Evolutionary conservation across 495 filamentous ascomycete genomes (phyloP), one percentile per base, ranked within the genome.

Genomic region (Acidiella bohemica): DNA sequence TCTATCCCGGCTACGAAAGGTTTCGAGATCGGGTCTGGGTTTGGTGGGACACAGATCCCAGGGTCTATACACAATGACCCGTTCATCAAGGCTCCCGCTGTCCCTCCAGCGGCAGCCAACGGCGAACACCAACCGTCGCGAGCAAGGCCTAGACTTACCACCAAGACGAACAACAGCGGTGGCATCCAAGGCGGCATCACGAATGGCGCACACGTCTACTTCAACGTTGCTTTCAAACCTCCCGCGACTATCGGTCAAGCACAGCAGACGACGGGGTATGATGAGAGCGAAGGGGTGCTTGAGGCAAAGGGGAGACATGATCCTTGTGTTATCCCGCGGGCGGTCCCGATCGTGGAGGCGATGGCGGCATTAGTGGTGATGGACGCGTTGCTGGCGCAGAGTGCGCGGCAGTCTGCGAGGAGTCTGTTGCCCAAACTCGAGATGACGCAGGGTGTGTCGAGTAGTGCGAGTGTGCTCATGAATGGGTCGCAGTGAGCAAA

Each of bases 151-250:
- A 60, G 66, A 17, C 70, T 97, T 26, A 85, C 76, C 14, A 96
- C 92, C 27, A 81, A 78, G 62, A 95, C 92, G 24, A 97, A 97
- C 67, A 90, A 93, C 68, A 90, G 81, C 2, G 92, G 90, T 17
- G 90, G 90, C 50, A 83, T 97, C 50, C 90, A 97, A 64, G 90
- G 90, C 28, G 90, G 90, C 43, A 97, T 97, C 59, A 81, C 80
- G 36, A 97, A 97, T 60, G 90, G 92, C 36, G 83, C 84, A 16
- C 79, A 75, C 21, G 84, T 97, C 63, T 96, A 88, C 70, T 96
- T 97, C 74, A 78, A 80, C 32, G 75, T 95, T 19, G 90, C 72
- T 11, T 97, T 97, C 76, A 97, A 97, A 66, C 81, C 88, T 1
- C 75, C 90, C 6, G 90, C 90, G 7, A 97, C 90, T 7, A 97